Evolutionary conservation across 2,329 filamentous ascomycete species (phyloP).

Genomic region (Paracorniculantispora psalliotae): DNA sequence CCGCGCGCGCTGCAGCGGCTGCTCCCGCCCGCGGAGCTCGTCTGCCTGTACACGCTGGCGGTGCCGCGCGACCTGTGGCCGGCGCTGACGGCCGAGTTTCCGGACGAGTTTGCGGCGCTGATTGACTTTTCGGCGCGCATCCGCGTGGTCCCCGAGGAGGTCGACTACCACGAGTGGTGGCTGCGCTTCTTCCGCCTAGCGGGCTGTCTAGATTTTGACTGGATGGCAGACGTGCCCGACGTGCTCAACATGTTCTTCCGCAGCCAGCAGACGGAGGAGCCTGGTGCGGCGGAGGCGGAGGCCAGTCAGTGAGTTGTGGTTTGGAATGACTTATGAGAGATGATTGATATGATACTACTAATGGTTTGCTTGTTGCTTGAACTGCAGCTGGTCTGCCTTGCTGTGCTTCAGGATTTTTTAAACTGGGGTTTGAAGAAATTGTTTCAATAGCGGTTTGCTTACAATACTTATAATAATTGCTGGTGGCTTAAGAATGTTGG

Average conservation of each 20-base stretch:
- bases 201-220: slow-evolving; percentile 14
- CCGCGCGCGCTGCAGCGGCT: background rate
- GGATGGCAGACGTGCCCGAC: slow-evolving; percentile 10
- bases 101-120: slow-evolving; percentile 8
- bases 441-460: no score
- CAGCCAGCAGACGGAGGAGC: background rate
- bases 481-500: background rate
- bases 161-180: slow-evolving; percentile 14
- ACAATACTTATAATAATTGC: no score
- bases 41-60: slow-evolving; percentile 11
- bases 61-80: slow-evolving; percentile 16
- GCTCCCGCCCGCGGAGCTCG: slow-evolving; percentile 7
- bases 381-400: no score
- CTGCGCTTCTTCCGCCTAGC: slow-evolving; percentile 11
- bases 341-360: no score
- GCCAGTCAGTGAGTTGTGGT: background rate
- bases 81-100: slow-evolving; percentile 15
- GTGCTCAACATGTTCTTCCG: slow-evolving; percentile 4
- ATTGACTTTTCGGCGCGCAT: slow-evolving; percentile 3
- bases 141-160: slow-evolving; percentile 3
- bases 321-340: no score
- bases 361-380: no score
- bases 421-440: no score
- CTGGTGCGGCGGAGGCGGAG: background rate
- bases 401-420: no score